A percentile compares a stretch with the other conserved stretches of the same genome.
phyloP scores from a whole-genome alignment of 208 protist species.

The Trypanosoma lewisi region DNA sequence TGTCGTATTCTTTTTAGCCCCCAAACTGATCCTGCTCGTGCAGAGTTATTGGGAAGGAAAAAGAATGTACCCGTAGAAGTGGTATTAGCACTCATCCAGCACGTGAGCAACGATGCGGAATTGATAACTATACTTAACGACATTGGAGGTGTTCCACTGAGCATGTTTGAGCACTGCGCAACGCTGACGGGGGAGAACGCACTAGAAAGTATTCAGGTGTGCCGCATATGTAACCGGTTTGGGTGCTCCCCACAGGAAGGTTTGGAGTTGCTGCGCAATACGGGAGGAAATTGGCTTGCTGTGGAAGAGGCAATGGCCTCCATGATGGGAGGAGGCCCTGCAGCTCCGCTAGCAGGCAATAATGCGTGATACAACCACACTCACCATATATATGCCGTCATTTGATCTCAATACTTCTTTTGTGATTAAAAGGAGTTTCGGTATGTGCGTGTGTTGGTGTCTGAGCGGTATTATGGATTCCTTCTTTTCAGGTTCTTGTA shows the following conservation, averaged over 20 bases:
- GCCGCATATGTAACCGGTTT: constrained; percentile 66
- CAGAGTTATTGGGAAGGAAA: constrained; percentile 35
- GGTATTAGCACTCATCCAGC: constrained; percentile 44
- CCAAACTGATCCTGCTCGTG: constrained; percentile 44
- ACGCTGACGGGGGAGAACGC: constrained; percentile 50
- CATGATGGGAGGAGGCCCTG: background rate
- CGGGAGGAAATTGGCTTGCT: constrained; percentile 60
- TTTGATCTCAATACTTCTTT: too few relatives aligned
- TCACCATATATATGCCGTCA: too few relatives aligned
- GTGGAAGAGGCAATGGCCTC: constrained; percentile 36
- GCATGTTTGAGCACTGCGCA: constrained; percentile 68
- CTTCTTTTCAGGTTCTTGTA: too few relatives aligned
- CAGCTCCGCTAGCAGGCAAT: too few relatives aligned
- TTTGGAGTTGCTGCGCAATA: constrained; percentile 45
- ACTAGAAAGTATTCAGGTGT: constrained; percentile 69
- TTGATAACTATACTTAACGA: constrained; percentile 62
- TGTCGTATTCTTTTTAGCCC: constrained; percentile 73
- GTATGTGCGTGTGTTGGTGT: too few relatives aligned
- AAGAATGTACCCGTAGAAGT: constrained; percentile 64
- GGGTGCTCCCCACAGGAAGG: constrained; percentile 47
- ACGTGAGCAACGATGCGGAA: constrained; percentile 56
- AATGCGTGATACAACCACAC: too few relatives aligned
- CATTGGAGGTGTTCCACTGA: constrained; percentile 57
- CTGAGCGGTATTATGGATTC: too few relatives aligned
- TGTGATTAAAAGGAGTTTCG: too few relatives aligned